A percentile compares a stretch with the other conserved stretches of the same genome.
phyloP scores from a whole-genome alignment of 371 early-diverging fungal species.

The Mortierella polycephala region DNA sequence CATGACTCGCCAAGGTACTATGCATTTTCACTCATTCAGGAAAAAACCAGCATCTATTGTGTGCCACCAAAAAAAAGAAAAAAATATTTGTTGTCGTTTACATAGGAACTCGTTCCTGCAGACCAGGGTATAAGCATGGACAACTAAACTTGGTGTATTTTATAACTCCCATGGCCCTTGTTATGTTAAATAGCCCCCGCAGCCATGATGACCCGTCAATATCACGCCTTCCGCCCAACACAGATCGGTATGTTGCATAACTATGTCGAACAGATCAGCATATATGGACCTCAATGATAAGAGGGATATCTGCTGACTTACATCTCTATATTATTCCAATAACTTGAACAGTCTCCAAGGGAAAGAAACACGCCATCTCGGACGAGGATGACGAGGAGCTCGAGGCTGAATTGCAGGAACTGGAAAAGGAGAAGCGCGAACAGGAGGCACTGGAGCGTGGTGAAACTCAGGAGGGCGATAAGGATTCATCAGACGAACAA shows the following conservation, averaged over 20 bases:
- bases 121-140: too few species aligned
- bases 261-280: too few species aligned
- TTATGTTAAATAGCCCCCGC: conserved; percentile 20
- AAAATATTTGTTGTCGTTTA: neutral
- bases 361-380: conserved; percentile 40
- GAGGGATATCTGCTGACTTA: neutral
- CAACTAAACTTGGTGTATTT: neutral
- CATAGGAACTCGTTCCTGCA: neutral
- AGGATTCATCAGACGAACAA: conserved; percentile 5
- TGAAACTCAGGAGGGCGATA: conserved; percentile 8
- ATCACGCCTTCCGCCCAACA: conserved; percentile 49
- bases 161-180: neutral
- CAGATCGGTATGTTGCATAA: conserved; percentile 27
- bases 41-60: too few species aligned
- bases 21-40: neutral
- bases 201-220: conserved; percentile 34
- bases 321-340: neutral
- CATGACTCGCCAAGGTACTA: conserved; percentile 43
- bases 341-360: conserved; percentile 18
- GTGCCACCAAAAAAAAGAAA: too few species aligned
- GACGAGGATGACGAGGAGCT: conserved; percentile 53
- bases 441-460: conserved; percentile 34
- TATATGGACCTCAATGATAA: neutral
- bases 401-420: conserved; percentile 41
- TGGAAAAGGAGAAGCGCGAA: conserved; percentile 53